A percentile compares a stretch with the other conserved stretches of the same genome.
These are phyloP conservation scores for Tetratostichococcus sp. DNA, from an alignment of 139 green algal species.

Conservation along the genomic window DNA sequence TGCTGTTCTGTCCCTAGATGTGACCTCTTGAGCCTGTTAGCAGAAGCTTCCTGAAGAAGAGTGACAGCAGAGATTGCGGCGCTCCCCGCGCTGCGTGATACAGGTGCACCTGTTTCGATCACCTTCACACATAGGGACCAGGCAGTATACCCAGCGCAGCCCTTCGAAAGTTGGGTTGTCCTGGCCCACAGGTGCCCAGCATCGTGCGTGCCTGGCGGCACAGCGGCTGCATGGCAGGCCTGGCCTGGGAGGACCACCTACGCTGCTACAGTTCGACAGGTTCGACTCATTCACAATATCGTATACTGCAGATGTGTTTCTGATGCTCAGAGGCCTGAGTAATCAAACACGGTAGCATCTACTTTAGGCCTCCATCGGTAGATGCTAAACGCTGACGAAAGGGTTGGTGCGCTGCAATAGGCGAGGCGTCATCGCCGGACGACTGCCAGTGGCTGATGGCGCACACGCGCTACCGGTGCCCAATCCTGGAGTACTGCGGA, in stretches of 20 bases:
- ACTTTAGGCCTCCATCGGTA: no score
- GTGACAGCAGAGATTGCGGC: no score
- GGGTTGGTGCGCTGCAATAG: constrained; percentile 30
- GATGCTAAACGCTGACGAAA: no score
- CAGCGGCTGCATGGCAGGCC: constrained; percentile 46
- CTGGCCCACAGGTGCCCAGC: neutral
- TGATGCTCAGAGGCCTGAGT: no score
- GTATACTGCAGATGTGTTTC: no score
- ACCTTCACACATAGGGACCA: no score
- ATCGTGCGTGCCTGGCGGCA: constrained; percentile 53
- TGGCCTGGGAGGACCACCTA: constrained; percentile 38
- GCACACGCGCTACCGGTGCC: constrained; percentile 4
- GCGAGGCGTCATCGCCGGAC: constrained; percentile 65
- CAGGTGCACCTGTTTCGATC: neutral
- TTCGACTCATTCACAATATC: no score
- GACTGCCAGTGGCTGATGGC: constrained; percentile 76
- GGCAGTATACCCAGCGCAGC: no score
- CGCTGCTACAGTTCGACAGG: constrained; percentile 47
- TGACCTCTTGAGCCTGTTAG: neutral
- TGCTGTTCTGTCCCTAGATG: constrained; percentile 67
- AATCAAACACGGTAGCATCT: no score
- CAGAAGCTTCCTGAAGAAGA: no score
- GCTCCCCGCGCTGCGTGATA: no score
- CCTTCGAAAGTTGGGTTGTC: no score
- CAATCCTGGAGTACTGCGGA: constrained; percentile 13